Evolutionary conservation across 352 stramenopile genomes (phyloP), one percentile per base, ranked within the genome.

Genomic region (Globisporangium nodosum): DNA sequence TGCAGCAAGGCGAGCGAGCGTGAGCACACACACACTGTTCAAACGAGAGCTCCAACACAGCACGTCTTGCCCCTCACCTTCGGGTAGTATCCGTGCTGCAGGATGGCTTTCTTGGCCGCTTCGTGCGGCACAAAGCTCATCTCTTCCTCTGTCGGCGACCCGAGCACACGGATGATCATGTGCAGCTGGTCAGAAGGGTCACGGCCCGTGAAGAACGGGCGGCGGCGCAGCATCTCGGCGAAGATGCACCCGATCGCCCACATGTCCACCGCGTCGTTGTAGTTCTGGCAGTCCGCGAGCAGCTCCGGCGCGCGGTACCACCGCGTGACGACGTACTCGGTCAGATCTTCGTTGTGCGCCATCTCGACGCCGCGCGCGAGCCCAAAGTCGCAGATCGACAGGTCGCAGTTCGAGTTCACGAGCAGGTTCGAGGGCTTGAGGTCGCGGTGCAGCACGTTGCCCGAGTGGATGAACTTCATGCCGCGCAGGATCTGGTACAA

Each of bases 231-330:
- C 65, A 99, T 94, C 73, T 99, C 97, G 31, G 94, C 97, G 69
- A 99, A 99, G 72, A 99, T 99, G 71, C 97, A 99, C 8, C 97
- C 97, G 30, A 99, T 87, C 52, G 85, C 89, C 94, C 94, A 98
- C 51, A 98, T 89, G 70, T 98, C 96, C 50, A 99, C 92, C 24
- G 92, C 84, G 56, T 98, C 95, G 42, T 93, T 96, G 76, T 99
- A 99, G 66, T 98, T 92, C 59, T 96, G 94, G 70, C 90, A 98
- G 45, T 96, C 88, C 15, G 79, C 72, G 20, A 95, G 69, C 85
- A 96, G 66, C 68, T 96, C 86, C 0, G 86, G 86, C 2, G 86
- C 84, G n/a, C 86, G 82, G 53, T 96, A 98, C 92, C 93, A 98
- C 1, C 93, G 73, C 33, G 93, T 98, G 18, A 97, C 92, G 18